Percentiles rank a stretch among this genome's conserved stretches.
These are phyloP conservation scores for Magnolia sinica DNA, from an alignment of 164 flowering plant species.

Conservation along the genomic window DNA sequence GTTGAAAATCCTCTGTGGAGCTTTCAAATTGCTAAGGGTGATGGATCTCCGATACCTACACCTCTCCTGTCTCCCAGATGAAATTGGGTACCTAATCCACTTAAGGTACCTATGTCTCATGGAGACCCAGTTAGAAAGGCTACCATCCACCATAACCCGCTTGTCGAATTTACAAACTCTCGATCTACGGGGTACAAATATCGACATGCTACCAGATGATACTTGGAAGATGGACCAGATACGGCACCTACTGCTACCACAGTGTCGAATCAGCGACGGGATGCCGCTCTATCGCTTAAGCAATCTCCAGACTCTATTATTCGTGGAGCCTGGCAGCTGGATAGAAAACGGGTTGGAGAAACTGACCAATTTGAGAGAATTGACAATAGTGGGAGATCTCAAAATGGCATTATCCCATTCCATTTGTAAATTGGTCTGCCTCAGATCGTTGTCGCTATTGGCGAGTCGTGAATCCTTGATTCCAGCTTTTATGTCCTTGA, in stretches of 20 bases:
- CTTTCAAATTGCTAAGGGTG: too few relatives aligned
- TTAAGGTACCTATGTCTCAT: too few relatives aligned
- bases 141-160: background rate
- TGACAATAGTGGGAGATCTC: background rate
- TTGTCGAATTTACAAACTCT: too few relatives aligned
- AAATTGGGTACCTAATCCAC: too few relatives aligned
- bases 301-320: slow-evolving; percentile 3
- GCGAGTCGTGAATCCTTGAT: background rate
- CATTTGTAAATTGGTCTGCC: background rate
- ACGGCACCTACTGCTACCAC: background rate
- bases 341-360: background rate
- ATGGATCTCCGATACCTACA: too few relatives aligned
- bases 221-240: slow-evolving; percentile 3
- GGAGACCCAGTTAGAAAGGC: background rate
- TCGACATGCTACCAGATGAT: background rate
- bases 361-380: slow-evolving; percentile 2
- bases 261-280: background rate
- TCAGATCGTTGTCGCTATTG: background rate
- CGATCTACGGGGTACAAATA: too few relatives aligned
- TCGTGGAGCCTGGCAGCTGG: background rate
- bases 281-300: background rate
- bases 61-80: too few relatives aligned
- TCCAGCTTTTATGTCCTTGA: background rate
- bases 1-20: too few relatives aligned
- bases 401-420: background rate